Conservation (phyloP, 768 basidiomycete species). For the Paxillus ammoniavirescens region DNA sequence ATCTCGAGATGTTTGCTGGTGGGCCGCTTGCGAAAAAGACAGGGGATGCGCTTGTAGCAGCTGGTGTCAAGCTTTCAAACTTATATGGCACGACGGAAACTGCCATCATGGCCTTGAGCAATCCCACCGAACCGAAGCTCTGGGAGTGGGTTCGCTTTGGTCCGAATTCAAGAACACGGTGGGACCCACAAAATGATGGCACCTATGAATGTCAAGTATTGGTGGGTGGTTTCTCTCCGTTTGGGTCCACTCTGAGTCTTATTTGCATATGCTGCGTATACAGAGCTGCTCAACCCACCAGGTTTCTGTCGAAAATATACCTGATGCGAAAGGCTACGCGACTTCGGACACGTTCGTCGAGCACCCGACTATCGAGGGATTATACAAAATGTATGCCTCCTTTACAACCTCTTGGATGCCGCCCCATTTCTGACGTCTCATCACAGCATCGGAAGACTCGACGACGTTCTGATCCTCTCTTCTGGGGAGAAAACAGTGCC, state of each 20-base stretch:
- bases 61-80: constrained; percentile 33
- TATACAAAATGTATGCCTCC: constrained; percentile 41
- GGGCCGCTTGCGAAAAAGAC: constrained; percentile 36
- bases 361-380: constrained; percentile 40
- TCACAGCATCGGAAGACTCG: constrained; percentile 37
- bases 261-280: neutral
- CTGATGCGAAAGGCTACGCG: constrained; percentile 40
- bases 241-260: neutral
- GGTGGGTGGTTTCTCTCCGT: constrained; percentile 22
- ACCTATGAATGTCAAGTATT: constrained; percentile 39
- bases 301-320: constrained; percentile 33
- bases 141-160: constrained; percentile 35
- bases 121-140: constrained; percentile 22
- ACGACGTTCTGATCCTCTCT: constrained; percentile 33
- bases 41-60: constrained; percentile 33
- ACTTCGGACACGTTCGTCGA: constrained; percentile 43
- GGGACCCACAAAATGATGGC: constrained; percentile 36
- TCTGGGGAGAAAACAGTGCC: constrained; percentile 35
- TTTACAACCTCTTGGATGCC: too few species aligned
- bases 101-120: constrained; percentile 11
- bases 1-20: constrained; percentile 31
- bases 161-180: constrained; percentile 25
- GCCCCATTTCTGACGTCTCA: neutral
- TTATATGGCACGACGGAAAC: constrained; percentile 42
- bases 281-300: constrained; percentile 29